Evolutionary conservation across 1,139 yeast species (phyloP), one percentile per base, ranked within the genome.

Genomic region (Candida pseudoviswanathii): DNA sequence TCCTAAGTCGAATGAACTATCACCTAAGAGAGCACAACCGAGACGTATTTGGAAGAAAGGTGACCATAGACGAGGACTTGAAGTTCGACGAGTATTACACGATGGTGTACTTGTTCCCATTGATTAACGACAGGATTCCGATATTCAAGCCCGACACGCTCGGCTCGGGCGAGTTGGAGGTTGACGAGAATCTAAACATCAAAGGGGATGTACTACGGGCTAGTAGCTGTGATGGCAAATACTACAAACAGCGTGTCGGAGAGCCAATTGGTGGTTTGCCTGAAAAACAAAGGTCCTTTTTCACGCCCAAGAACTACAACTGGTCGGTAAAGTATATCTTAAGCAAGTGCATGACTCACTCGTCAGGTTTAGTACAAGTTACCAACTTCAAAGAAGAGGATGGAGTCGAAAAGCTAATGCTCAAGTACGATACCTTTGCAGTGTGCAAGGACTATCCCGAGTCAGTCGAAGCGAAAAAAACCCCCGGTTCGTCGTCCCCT

Each of bases 51-150:
- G 70, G 66, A 16, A 48, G 67, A n/a, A 50, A 50, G 25, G 47
- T 59, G 5, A 56, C 51, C 0, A 46, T 63, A 8, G 48, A 55
- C 4, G 52, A 54, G 9, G 46, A 45, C 5, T 41, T 67, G 10
- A 34, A 21, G 26, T 54, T 68, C 25, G 64, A 66, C 37, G 68
- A 63, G 43, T 55, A 61, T 44, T 57, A 47, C 34, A 55, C 66
- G 4, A 48, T 67, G 50, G 50, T 66, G 11, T 68, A 68, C 53
- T 47, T 66, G 11, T 65, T 59, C 43, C 73, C 73, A 1, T 49
- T 63, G 6, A 65, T 68, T 0, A 58, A 59, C 40, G 51, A 50
- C 3, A 39, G 40, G 9, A 21, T 58, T 5, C 49, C 49, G 3
- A 58, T 59, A 41, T 66, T 68, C 42, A 37, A 57, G 11, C 63